phyloP scores from a whole-genome alignment of 2,329 filamentous ascomycete species.

The Penicillium oxalicum region DNA sequence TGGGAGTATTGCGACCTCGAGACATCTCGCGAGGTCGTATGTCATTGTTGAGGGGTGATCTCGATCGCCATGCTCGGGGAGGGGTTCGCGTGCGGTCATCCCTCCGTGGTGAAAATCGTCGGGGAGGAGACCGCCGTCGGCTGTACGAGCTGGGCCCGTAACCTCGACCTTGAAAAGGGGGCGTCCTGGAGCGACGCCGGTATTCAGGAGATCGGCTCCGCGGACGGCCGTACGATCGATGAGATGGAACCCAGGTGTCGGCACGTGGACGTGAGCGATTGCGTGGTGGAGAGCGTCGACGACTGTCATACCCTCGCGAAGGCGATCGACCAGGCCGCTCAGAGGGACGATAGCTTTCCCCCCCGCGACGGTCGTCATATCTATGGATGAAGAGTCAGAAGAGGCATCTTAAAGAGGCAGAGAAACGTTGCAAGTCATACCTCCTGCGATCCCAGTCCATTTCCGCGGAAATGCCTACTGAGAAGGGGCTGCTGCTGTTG shows the following conservation, averaged over 20 bases:
- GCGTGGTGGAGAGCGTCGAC: conserved; percentile 34
- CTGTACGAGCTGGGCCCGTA: conserved; percentile 26
- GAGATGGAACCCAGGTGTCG: conserved; percentile 39
- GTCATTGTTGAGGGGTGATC: conserved; percentile 36
- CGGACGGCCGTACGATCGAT: conserved; percentile 29
- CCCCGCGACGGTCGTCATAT: conserved; percentile 39
- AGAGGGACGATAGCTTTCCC: conserved; percentile 40
- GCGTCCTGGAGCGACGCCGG: conserved; percentile 40
- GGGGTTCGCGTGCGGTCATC: conserved; percentile 38
- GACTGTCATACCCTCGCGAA: conserved; percentile 30
- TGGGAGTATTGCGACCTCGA: conserved; percentile 29
- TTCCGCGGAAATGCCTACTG: background rate
- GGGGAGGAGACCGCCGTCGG: conserved; percentile 34
- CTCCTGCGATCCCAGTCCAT: conserved; percentile 43
- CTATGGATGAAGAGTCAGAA: conserved; percentile 18
- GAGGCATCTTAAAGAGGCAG: background rate
- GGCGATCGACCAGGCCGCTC: conserved; percentile 29
- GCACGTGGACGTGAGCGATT: conserved; percentile 37
- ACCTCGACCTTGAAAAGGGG: conserved; percentile 34
- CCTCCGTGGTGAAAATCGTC: conserved; percentile 38
- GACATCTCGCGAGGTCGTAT: conserved; percentile 27
- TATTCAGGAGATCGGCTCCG: conserved; percentile 40
- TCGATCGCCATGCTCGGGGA: conserved; percentile 32
- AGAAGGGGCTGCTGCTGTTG: too few species aligned
- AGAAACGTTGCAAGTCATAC: conserved; percentile 19